Base-by-base conservation (phyloP, 169 alveolate genomes). In the Eimeria falciformis region DNA sequence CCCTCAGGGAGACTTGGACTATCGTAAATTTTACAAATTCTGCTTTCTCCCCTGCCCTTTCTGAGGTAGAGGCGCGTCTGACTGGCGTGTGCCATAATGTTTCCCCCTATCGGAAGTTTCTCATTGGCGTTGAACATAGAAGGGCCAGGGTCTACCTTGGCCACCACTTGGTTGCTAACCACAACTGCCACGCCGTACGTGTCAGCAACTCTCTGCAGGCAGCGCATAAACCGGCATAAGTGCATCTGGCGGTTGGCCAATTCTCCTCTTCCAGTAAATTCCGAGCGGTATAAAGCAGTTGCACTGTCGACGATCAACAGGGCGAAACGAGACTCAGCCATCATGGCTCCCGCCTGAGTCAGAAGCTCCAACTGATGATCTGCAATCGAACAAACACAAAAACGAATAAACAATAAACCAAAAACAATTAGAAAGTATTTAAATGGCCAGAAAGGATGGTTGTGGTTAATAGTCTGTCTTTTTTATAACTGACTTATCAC, bases 1-100 rank as follows among this genome's bases (percentile, higher is more conserved):
- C 99, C 98, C 93, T 99, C 99, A 11, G 99, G 99, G 40, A 99
- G 94, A 93, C 98, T 97, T 18, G 99, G 99, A 23, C 99, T 97
- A 95, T 99, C 99, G 95, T 97, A 98, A 5, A 99, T 97, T 95
- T 98, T 98, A 93, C 99, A 97, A 73, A 98, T 97, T 82, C 99
- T 95, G 92, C 98, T 96, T 92, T 98, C 99, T 0, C 98, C 99
- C 88, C 99, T 97, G n/a, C 99, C 97, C 89, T 97, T 97, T 77
- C 98, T 86, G 85, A 98, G 93, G 95, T 96, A 97, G 62, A 99
- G 95, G 86, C 99, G 96, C 6, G 99, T 98, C 92, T 98, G 99
- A 37, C 99, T 96, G 55, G 99, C 99, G 96, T 98, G 99, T 40
- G 99, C 99, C 94, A 99, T 97, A 47, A 99, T 98, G 96, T 99